Conservation (phyloP, 1,284 basidiomycete genomes). For the Rhodotorula sp. region DNA sequence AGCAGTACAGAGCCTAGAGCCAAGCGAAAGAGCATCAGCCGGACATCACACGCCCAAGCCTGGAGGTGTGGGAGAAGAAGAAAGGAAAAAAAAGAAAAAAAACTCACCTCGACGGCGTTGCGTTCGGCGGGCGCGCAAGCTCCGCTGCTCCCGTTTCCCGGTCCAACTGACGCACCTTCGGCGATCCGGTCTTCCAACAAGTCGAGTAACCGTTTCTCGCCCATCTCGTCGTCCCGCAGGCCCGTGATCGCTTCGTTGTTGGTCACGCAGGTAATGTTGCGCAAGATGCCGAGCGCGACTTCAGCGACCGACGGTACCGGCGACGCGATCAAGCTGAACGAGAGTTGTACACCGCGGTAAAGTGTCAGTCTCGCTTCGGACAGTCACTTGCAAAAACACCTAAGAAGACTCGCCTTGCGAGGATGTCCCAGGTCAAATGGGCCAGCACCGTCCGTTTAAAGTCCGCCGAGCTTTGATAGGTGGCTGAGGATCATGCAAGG, state of each 20-base stretch:
- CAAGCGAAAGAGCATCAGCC: not conserved
- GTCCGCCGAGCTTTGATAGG: constrained; percentile 25
- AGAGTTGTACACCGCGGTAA: no score
- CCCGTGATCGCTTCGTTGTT: constrained; percentile 36
- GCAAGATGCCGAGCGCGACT: constrained; percentile 41
- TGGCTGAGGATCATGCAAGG: constrained; percentile 3
- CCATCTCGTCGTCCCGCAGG: constrained; percentile 32
- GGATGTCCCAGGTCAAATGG: constrained; percentile 38
- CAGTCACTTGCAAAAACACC: not conserved
- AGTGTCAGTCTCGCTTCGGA: not conserved
- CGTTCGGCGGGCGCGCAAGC: constrained; percentile 19
- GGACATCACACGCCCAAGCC: no score
- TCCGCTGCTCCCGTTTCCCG: constrained; percentile 4
- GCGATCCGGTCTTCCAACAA: constrained; percentile 27
- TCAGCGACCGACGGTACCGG: constrained; percentile 8
- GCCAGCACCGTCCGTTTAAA: constrained; percentile 40
- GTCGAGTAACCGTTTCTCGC: constrained; percentile 37
- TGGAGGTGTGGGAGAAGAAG: no score
- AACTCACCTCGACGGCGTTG: not conserved
- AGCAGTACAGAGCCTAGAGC: constrained; percentile 34
- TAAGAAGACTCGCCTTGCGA: constrained; percentile 31
- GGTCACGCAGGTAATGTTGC: constrained; percentile 39
- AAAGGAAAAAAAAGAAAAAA: no score
- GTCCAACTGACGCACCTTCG: not conserved
- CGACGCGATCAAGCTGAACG: not conserved